Evolutionary conservation across 129 eudicot genomes (phyloP), one percentile per base, ranked within the genome.

Genomic region (Solidago caesia): DNA sequence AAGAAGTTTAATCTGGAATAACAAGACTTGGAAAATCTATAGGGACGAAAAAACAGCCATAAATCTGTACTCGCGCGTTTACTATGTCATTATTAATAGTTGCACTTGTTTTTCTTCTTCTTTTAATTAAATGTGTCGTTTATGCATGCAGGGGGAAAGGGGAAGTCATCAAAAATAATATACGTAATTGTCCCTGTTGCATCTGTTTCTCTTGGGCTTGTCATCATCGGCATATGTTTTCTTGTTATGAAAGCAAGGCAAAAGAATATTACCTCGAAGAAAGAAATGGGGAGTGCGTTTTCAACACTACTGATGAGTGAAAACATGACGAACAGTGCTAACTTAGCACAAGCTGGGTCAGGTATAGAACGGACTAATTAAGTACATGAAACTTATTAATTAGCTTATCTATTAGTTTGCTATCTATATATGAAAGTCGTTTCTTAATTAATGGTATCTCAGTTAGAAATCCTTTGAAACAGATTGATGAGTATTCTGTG

Each of bases 81-180:
- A 7, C 5, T n/a, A 68, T 7, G 33, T 26, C 9, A 7, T 52
- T 15, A 33, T 33, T 33, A 33, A 33, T 33, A 33, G 39, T 47
- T 5, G 7, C 25, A 7, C 39, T 33, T 33, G 3, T 33, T 33
- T 33, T 33, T 3, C 3, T 33, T 33, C 39, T 33, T 1, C 39
- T 33, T 33, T 33, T 33, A 21, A 53, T 7, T 12, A 21, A 21
- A 21, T 21, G 21, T 58, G 61, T 43, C 29, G 48, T 44, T 39
- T 14, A 46, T 64, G 39, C 55, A 52, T 80, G 53, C 76, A 57
- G 80, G 74, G 14, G 52, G 62, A 69, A 70, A 57, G 53, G 26
- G 44, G 63, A 52, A 72, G 4, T 59, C 76, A 2, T 41, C 63
- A 59, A 67, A 73, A 62, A 45, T 2, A 16, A 33, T 60, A 9